Evolutionary conservation across 345 rosid genomes (phyloP), one percentile per base, ranked within the genome.

Genomic region (Eutrema yunnanense): DNA sequence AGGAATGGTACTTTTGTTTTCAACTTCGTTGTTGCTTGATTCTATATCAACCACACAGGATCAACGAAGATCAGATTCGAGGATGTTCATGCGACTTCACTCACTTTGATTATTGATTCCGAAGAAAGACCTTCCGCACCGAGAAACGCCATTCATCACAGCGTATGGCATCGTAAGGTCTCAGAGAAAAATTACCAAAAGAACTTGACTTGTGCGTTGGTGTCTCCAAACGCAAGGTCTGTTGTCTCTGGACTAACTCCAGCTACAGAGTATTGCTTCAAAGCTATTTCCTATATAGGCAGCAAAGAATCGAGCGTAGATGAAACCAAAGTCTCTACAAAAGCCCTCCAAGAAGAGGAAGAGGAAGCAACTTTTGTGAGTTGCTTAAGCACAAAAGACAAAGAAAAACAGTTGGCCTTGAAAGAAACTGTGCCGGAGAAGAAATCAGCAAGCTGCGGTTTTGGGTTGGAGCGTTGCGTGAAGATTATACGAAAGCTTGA

Each of bases 401-500:
- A 81, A 86, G 96, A 62, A 88, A 84, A 62, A 86, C 8, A 37
- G 14, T 12, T 60, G 34, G 22, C 5, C 22, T 1, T 0, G 4
- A 11, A 4, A 34, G 43, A 48, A 49, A 1, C 47, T 40, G 48
- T 11, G 6, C 9, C 32, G 5, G 34, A 50, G 65, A 27, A 60
- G 62, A 56, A 56, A 13, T 3, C 47, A 43, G 4, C 27, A 26
- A 6, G 33, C 9, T 2, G 16, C 5, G 8, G 16, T 47, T 58
- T 47, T 2, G 89, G 77, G 58, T 90, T 87, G 14, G 92, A 80
- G 82, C 83, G 74, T 12, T 89, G 82, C 44, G 92, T 90, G 82
- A 90, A 85, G 83, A 74, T 86, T 42, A 79, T 93, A 58, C 77
- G 97, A 75, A 72, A 90, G 85, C 67, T 94, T 44, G 98, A 91